Conservation (phyloP, 306 rosid genomes). For the Inga laurina region DNA sequence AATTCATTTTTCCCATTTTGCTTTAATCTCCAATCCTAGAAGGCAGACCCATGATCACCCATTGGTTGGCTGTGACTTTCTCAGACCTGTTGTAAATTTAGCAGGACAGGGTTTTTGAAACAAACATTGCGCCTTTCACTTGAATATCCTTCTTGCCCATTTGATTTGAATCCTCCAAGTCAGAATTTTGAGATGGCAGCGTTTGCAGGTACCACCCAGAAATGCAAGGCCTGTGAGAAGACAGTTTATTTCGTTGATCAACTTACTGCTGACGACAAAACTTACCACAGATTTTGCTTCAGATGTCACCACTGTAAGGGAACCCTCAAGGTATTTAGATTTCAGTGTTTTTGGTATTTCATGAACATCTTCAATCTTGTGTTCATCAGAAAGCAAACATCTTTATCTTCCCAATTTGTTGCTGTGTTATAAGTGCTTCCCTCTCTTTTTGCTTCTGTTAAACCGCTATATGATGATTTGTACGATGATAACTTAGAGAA, state of each 20-base stretch:
- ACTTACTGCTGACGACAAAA: slow-evolving; percentile 81
- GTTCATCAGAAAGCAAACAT: not conserved
- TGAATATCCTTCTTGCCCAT: not conserved
- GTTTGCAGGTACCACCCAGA: slow-evolving; percentile 90
- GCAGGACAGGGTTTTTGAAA: slow-evolving; percentile 19
- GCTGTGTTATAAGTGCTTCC: not conserved
- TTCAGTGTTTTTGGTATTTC: not conserved
- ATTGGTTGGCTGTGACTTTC: slow-evolving; percentile 23
- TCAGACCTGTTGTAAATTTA: slow-evolving; percentile 37
- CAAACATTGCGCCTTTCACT: not conserved
- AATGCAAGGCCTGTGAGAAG: slow-evolving; percentile 91
- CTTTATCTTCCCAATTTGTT: slow-evolving; percentile 10
- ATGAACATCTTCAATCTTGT: not conserved
- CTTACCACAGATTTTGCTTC: slow-evolving; percentile 89
- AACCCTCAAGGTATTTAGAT: slow-evolving; percentile 70
- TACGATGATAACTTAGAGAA: not conserved
- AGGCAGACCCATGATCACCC: slow-evolving; percentile 27
- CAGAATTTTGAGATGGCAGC: slow-evolving; percentile 63
- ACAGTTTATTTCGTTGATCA: slow-evolving; percentile 89
- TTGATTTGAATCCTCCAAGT: slow-evolving; percentile 26
- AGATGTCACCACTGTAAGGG: slow-evolving; percentile 97
- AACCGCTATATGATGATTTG: slow-evolving; percentile 25
- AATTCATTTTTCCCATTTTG: not conserved
- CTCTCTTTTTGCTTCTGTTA: not conserved
- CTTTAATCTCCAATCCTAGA: slow-evolving; percentile 20